These are phyloP conservation scores for Colletotrichum lentis DNA, from an alignment of 2,329 filamentous ascomycete genomes.

Conservation along the genomic window DNA sequence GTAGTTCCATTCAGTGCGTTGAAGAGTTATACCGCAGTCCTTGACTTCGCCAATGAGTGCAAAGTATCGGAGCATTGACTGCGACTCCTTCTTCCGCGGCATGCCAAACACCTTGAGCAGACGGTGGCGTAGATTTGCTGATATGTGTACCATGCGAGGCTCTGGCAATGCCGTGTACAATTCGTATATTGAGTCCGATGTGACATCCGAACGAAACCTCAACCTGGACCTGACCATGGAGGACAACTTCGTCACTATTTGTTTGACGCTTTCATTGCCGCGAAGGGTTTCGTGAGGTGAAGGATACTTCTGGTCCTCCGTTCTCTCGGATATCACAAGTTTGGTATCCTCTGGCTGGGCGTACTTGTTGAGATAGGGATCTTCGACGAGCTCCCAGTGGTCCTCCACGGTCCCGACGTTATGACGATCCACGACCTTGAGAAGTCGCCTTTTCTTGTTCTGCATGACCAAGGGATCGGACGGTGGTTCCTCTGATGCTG, in stretches of 20 bases:
- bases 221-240: slow-evolving; percentile 52
- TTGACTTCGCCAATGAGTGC: slow-evolving; percentile 85
- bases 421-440: slow-evolving; percentile 62
- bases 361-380: slow-evolving; percentile 64
- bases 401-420: slow-evolving; percentile 60
- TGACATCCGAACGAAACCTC: slow-evolving; percentile 51
- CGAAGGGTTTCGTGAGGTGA: slow-evolving; percentile 51
- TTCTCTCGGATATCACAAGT: slow-evolving; percentile 59
- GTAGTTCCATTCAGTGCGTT: slow-evolving; percentile 78
- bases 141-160: slow-evolving; percentile 60
- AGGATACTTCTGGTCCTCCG: slow-evolving; percentile 59
- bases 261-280: slow-evolving; percentile 47
- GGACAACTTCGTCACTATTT: slow-evolving; percentile 52
- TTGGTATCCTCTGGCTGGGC: slow-evolving; percentile 59
- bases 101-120: slow-evolving; percentile 75
- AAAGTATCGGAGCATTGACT: slow-evolving; percentile 82
- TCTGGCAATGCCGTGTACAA: slow-evolving; percentile 61
- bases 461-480: slow-evolving; percentile 23
- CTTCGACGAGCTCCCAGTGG: slow-evolving; percentile 60
- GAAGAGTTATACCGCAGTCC: slow-evolving; percentile 73
- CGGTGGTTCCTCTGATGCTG: slow-evolving; percentile 35
- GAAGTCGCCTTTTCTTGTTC: slow-evolving; percentile 53
- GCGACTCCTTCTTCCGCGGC: slow-evolving; percentile 63
- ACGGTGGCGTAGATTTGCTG: slow-evolving; percentile 63
- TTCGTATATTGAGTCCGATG: slow-evolving; percentile 57